Percentiles rank a stretch among this genome's conserved stretches.
Conservation (phyloP, 1,139 yeast genomes). For the Saccharomyces hybrid region DNA sequence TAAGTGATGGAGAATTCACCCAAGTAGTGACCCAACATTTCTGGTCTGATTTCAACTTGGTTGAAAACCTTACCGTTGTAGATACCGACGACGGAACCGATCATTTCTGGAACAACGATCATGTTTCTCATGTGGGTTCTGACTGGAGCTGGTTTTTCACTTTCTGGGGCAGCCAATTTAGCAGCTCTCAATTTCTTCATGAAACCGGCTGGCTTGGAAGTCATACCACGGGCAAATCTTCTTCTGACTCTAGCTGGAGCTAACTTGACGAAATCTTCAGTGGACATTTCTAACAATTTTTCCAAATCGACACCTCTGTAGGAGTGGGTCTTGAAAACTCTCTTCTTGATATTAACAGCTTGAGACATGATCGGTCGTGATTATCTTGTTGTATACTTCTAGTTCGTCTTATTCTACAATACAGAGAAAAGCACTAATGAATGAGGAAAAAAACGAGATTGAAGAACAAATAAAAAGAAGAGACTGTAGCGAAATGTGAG, state of each 20-base stretch:
- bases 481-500: neutral
- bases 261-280: conserved; percentile 94
- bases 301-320: conserved; percentile 98
- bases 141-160: conserved; percentile 96
- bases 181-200: conserved; percentile 98
- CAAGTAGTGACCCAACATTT: conserved; percentile 99
- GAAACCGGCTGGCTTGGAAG: conserved; percentile 92
- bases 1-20: conserved; percentile 99
- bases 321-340: conserved; percentile 93
- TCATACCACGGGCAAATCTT: conserved; percentile 98
- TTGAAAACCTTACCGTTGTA: conserved; percentile 99
- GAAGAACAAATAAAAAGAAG: neutral
- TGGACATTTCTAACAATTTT: conserved; percentile 88
- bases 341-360: conserved; percentile 53
- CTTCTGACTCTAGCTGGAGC: conserved; percentile 99
- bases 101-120: conserved; percentile 99
- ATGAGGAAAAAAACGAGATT: neutral
- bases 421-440: neutral
- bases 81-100: conserved; percentile 97
- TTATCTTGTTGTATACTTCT: conserved; percentile 1
- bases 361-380: conserved; percentile 23
- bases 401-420: neutral
- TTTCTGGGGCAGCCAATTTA: conserved; percentile 83
- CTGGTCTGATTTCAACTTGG: conserved; percentile 98
- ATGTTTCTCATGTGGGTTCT: conserved; percentile 99